Evolutionary conservation across 78 protist species (phyloP).

Genomic region (Mastigamoeba balamuthi): DNA sequence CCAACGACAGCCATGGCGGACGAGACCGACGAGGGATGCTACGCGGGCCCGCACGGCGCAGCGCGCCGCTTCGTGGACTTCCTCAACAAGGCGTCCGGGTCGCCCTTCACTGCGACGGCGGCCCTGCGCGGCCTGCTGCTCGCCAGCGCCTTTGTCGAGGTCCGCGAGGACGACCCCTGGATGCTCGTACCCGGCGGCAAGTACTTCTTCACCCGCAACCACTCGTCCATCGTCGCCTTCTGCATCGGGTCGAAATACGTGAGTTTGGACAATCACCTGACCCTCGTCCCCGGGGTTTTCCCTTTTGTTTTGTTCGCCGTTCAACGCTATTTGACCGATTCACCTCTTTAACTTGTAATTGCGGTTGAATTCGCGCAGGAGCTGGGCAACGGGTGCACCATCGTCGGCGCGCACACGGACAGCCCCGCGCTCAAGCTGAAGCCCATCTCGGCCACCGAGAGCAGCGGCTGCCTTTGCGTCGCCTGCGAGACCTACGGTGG

Average conservation of each 20-base stretch:
- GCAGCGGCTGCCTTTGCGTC: constrained; percentile 3
- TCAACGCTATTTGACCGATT: neutral
- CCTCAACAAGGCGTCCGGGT: too few species aligned
- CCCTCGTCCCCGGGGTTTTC: neutral
- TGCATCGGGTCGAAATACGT: constrained; percentile 74
- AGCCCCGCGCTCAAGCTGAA: constrained; percentile 54
- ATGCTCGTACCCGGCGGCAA: too few species aligned
- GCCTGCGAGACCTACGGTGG: constrained; percentile 84
- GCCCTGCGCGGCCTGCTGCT: too few species aligned
- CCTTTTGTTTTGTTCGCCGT: neutral
- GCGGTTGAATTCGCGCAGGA: neutral
- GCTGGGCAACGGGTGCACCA: constrained; percentile 30
- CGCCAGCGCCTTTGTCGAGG: too few species aligned
- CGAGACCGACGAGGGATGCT: too few species aligned
- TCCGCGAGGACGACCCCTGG: too few species aligned
- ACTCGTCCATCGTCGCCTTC: constrained; percentile 72
- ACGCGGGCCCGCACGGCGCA: too few species aligned
- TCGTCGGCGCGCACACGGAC: constrained; percentile 85
- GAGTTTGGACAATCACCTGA: neutral
- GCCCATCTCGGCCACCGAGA: constrained; percentile 7
- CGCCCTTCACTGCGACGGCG: too few species aligned
- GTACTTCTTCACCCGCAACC: constrained; percentile 86
- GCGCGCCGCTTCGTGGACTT: too few species aligned
- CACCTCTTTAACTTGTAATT: neutral
- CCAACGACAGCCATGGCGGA: too few species aligned